Base-by-base conservation (phyloP, 2,329 filamentous ascomycete species). In the Malbranchea cinnamomea region DNA sequence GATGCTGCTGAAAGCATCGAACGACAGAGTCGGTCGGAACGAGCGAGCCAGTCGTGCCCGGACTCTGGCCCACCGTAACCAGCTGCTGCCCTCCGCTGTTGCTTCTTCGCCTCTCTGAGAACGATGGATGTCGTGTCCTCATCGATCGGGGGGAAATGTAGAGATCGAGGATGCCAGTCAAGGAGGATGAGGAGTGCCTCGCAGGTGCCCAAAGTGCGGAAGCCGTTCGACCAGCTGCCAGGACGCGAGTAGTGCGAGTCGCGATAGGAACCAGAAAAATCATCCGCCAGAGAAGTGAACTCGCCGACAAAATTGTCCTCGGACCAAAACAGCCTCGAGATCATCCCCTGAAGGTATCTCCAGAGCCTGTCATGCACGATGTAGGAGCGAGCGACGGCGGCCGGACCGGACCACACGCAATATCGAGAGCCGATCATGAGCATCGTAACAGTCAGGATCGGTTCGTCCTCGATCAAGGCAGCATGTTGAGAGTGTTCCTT, bases 321-420 rank as follows among this genome's bases (percentile, higher is more conserved):
- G 5, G 81, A 83, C 75, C 81, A 92, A n/a, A 92, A 70, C 43
- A 85, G 79, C 19, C 83, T 70, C 53, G 87, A 79, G 39, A 92
- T 83, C 76, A 91, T 89, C 33, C 79, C 77, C 32, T 82, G 74
- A 13, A 91, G 67, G 47, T 89, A 87, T 22, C 71, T 77, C 83
- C 84, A 92, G 4, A 92, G 65, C 53, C 85, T 81, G 45, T 89
- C 80, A 39, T 92, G 84, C 33, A 93, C 85, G 15, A 79, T 74
- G 44, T 83, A 78, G 0, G 80, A 79, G 27, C 84, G 72, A 28
- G 79, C 84, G 36, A 73, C 63, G 1, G 77, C 75, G 4, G 79
- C 81, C 0, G 80, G 71, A 2, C 79, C 78, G 4, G 71, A 63
- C 32, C 89, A 70, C 34, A 67, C 67, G 44, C 74, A 74, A 50